Base-by-base conservation (phyloP, 164 flowering plant species). In the Aristolochia contorta region DNA sequence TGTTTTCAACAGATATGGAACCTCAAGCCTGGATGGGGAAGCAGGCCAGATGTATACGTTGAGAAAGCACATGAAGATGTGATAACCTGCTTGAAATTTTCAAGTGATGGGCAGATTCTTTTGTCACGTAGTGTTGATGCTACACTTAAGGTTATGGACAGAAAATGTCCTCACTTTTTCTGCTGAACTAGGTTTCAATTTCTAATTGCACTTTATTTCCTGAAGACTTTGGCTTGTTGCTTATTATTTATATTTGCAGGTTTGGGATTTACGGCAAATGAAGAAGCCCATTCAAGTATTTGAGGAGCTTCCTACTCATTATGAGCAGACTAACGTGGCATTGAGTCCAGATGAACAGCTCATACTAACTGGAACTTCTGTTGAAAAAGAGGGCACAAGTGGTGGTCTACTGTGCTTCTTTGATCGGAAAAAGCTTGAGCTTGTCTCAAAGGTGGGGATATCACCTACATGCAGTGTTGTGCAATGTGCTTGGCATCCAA, bases 11-110 rank as follows among this genome's bases (percentile, higher is more conserved):
- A 94, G 97, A 69, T 94, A 66, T 94, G 99, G 99, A 89, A 71
- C 71, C 75, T 87, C 61, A 94, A 85, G 77, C 88, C 99, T 67
- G 99, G 96, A 57, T 94, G 97, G 97, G 99, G 96, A 68, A 89
- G 99, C 77, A 82, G 97, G 66, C 99, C 99, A 62, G 97, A 94
- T 67, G 73, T 85, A 24, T 67, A 77, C 67, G 70, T 94, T 66
- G 83, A 77, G 25, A 82, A 83, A 63, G 79, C 71, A 63, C 99
- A 94, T 73, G 69, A 76, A 56, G 99, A 94, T 72, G 99, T 88
- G 54, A 94, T 94, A 23, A 87, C 97, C 2, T 86, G 76, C 16
- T 83, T 94, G 33, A 88, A 81, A 74, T 94, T 91, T 66, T 86
- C 96, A 20, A 77, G 82, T 60, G 95, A 94, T 76, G 97, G 96